These are phyloP conservation scores for Eucalyptus urophylla DNA, from an alignment of 345 rosid species.

Conservation along the genomic window DNA sequence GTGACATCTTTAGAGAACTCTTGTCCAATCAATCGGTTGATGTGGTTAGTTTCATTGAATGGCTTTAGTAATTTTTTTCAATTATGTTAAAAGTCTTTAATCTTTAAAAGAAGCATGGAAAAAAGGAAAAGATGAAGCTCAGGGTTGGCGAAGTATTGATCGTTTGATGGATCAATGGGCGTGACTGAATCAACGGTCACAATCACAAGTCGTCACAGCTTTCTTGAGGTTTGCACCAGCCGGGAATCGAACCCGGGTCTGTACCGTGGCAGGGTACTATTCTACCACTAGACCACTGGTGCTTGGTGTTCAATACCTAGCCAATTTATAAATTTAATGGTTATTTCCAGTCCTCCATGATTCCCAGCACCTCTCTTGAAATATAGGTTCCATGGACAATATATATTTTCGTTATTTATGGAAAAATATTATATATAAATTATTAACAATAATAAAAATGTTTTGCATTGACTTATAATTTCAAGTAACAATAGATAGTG, in stretches of 20 bases:
- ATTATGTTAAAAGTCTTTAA: no score
- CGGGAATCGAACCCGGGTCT: slow-evolving; percentile 67
- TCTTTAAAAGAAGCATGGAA: rapidly evolving
- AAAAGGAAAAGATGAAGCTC: background rate
- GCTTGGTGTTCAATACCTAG: background rate
- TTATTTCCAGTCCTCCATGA: no score
- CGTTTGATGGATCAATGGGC: background rate
- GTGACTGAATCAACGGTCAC: background rate
- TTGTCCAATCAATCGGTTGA: no score
- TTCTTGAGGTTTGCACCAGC: background rate
- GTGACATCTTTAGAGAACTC: no score
- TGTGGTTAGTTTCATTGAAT: no score
- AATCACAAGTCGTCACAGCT: background rate
- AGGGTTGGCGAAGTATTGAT: background rate
- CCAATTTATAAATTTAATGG: rapidly evolving
- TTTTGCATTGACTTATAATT: background rate
- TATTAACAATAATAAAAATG: background rate
- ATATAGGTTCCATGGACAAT: background rate
- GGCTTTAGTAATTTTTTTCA: no score
- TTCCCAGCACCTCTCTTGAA: background rate
- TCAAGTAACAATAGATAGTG: background rate
- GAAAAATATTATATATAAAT: no score
- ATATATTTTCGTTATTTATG: no score
- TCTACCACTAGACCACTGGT: slow-evolving; percentile 81
- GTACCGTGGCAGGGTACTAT: slow-evolving; percentile 69